phyloP scores from a whole-genome alignment of 1,284 basidiomycete species.

The Microstroma glucosiphilum region DNA sequence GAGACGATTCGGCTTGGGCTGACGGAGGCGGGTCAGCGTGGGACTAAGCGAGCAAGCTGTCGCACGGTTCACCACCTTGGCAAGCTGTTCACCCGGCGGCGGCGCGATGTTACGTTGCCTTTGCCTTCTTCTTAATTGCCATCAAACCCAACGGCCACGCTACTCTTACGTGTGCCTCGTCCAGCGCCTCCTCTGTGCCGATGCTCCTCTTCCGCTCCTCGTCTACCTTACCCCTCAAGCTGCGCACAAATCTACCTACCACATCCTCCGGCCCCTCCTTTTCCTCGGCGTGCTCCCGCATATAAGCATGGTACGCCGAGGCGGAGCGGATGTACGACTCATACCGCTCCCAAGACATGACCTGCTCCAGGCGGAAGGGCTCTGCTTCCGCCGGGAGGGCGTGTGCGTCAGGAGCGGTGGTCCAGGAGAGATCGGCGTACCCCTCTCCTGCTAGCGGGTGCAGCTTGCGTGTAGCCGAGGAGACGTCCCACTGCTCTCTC shows the following conservation, averaged over 20 bases:
- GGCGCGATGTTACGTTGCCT: too few species aligned
- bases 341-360: background rate
- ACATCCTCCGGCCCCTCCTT: slow-evolving; percentile 9
- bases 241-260: slow-evolving; percentile 6
- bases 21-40: background rate
- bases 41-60: too few species aligned
- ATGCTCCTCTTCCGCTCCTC: slow-evolving; percentile 5
- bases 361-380: background rate
- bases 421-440: slow-evolving; percentile 1
- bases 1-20: background rate
- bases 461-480: slow-evolving; percentile 8
- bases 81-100: too few species aligned
- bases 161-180: slow-evolving; percentile 13
- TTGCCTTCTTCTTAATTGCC: slow-evolving; percentile 13
- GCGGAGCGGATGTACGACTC: background rate
- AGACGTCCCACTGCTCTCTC: slow-evolving; percentile 10
- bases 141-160: slow-evolving; percentile 17
- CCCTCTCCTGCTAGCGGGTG: slow-evolving; percentile 9
- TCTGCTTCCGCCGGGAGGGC: background rate
- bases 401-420: too few species aligned
- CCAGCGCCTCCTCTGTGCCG: slow-evolving; percentile 9
- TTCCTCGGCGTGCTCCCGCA: slow-evolving; percentile 9
- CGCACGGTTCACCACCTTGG: too few species aligned
- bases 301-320: slow-evolving; percentile 6
- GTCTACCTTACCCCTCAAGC: slow-evolving; percentile 3